phyloP scores from a whole-genome alignment of 495 filamentous ascomycete genomes.

The Darksidea phi region DNA sequence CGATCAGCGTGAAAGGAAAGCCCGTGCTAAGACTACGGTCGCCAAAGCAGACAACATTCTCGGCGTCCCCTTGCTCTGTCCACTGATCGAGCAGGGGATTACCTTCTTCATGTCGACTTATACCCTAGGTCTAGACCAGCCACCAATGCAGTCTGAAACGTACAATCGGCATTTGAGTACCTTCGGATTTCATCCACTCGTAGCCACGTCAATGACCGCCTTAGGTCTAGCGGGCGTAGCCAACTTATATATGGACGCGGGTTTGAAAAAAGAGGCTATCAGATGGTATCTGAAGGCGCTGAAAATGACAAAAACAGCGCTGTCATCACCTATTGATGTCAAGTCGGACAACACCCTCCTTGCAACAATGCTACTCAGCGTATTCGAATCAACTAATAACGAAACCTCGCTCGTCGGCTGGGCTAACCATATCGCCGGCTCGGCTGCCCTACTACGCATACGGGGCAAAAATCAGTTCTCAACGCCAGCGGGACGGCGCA shows the following conservation, averaged over 20 bases:
- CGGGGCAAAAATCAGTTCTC: conserved; percentile 58
- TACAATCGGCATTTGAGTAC: conserved; percentile 19
- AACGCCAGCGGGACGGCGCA: conserved; percentile 53
- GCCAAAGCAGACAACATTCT: background rate
- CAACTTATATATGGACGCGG: conserved; percentile 42
- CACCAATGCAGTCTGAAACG: background rate
- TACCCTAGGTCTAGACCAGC: conserved; percentile 21
- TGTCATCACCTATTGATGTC: conserved; percentile 54
- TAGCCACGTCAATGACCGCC: conserved; percentile 43
- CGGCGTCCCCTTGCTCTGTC: conserved; percentile 5
- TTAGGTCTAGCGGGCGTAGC: conserved; percentile 54
- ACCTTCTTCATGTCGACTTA: conserved; percentile 29
- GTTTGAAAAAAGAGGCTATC: conserved; percentile 46
- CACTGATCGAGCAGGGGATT: conserved; percentile 19
- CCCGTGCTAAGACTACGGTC: background rate
- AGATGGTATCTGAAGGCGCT: conserved; percentile 53
- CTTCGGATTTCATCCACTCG: conserved; percentile 25
- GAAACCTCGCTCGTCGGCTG: conserved; percentile 42
- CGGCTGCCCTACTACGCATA: conserved; percentile 56
- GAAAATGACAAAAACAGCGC: conserved; percentile 53
- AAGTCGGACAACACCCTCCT: conserved; percentile 62
- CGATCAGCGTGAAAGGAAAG: background rate
- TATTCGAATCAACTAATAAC: conserved; percentile 43
- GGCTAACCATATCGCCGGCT: conserved; percentile 61
- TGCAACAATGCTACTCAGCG: conserved; percentile 59